A percentile compares a stretch with the other conserved stretches of the same genome.
phyloP scores from a whole-genome alignment of 768 basidiomycete species.

The Phlebiopsis gigantea region DNA sequence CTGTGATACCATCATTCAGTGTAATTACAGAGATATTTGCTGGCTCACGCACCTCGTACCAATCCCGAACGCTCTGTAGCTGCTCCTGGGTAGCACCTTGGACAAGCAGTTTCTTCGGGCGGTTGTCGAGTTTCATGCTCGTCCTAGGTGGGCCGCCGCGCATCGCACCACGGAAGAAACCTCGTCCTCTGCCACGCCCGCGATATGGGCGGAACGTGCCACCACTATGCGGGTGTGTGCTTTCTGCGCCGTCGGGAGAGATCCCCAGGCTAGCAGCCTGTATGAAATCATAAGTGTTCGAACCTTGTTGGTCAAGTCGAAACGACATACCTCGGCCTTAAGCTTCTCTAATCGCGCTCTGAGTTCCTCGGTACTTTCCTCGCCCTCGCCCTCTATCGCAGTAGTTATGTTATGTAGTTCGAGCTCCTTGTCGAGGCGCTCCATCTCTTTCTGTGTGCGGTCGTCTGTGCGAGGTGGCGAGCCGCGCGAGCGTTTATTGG shows the following conservation, averaged over 20 bases:
- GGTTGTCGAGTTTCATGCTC: slow-evolving; percentile 88
- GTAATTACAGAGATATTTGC: not conserved
- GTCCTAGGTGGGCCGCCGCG: slow-evolving; percentile 63
- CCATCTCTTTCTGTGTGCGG: slow-evolving; percentile 51
- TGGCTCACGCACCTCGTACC: slow-evolving; percentile 63
- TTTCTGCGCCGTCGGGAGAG: slow-evolving; percentile 35
- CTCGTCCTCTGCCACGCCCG: slow-evolving; percentile 63
- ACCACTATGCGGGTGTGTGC: slow-evolving; percentile 32
- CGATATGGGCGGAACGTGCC: slow-evolving; percentile 43
- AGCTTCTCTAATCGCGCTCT: slow-evolving; percentile 72
- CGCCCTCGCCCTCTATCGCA: slow-evolving; percentile 36
- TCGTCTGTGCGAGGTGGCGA: slow-evolving; percentile 33
- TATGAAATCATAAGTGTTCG: not conserved
- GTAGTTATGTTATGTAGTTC: slow-evolving; percentile 51
- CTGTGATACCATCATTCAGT: slow-evolving; percentile 31
- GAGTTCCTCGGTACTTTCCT: slow-evolving; percentile 61
- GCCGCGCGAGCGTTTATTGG: slow-evolving; percentile 17
- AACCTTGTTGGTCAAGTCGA: slow-evolving; percentile 5
- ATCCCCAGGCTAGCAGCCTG: slow-evolving; percentile 69
- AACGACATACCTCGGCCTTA: slow-evolving; percentile 59
- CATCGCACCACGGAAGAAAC: slow-evolving; percentile 53
- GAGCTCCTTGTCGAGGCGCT: slow-evolving; percentile 78
- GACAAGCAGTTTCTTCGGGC: slow-evolving; percentile 74
- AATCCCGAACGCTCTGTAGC: slow-evolving; percentile 63
- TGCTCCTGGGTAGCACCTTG: slow-evolving; percentile 58